Evolutionary conservation across 2,329 filamentous ascomycete genomes (phyloP).

Genomic region (Diplodia intermedia): DNA sequence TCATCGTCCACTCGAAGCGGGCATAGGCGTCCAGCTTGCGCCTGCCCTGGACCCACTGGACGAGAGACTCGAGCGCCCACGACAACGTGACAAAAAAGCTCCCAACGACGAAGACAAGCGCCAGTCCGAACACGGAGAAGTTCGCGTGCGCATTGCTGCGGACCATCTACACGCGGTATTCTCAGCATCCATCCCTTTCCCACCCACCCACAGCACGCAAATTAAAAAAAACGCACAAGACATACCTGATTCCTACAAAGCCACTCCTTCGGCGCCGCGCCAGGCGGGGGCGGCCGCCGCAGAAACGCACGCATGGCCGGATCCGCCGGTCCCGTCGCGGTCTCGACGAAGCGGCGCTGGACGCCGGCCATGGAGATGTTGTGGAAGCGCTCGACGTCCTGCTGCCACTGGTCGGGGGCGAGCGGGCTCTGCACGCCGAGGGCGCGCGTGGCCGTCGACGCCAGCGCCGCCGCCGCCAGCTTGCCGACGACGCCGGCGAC

Average conservation of each 20-base stretch:
- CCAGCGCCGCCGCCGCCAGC: background rate
- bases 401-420: conserved; percentile 34
- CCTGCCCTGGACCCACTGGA: conserved; percentile 28
- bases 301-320: background rate
- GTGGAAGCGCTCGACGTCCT: conserved; percentile 33
- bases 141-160: conserved; percentile 34
- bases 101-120: conserved; percentile 37
- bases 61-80: conserved; percentile 7
- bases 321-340: conserved; percentile 9
- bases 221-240: too few relatives aligned
- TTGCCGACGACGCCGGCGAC: background rate
- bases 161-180: conserved; percentile 32
- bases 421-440: conserved; percentile 25
- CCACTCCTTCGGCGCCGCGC: too few relatives aligned
- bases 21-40: conserved; percentile 27
- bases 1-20: conserved; percentile 33
- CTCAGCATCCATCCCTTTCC: too few relatives aligned
- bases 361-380: conserved; percentile 29
- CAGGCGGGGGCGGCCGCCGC: background rate
- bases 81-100: conserved; percentile 36
- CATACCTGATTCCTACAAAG: background rate
- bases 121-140: conserved; percentile 39
- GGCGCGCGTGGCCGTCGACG: background rate
- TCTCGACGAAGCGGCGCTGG: conserved; percentile 28
- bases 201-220: too few relatives aligned